These are phyloP conservation scores for Phaffomyces opuntiae DNA, from an alignment of 805 yeast species.

Conservation along the genomic window DNA sequence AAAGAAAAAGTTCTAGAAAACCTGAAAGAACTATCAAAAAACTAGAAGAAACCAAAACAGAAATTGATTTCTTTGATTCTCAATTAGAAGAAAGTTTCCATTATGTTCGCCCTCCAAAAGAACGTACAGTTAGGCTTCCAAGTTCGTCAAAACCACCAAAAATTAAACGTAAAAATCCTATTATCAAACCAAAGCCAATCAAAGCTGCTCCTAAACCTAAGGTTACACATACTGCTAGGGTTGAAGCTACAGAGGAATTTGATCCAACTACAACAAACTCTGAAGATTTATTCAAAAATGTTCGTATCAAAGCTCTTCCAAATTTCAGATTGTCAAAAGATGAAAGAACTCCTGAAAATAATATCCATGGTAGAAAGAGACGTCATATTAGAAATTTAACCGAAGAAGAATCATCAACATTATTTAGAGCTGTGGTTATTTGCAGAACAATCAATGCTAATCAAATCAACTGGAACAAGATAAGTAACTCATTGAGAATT, in stretches of 20 bases:
- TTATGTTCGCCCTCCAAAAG: conserved; percentile 1
- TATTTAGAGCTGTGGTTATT: conserved; percentile 61
- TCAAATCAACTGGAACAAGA: conserved; percentile 57
- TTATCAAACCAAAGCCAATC: not conserved
- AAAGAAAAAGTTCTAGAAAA: not conserved
- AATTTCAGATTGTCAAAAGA: conserved; percentile 1
- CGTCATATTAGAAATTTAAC: conserved; percentile 14
- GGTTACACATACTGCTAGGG: conserved; percentile 2
- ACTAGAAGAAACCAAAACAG: conserved; percentile 15
- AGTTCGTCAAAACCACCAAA: not conserved
- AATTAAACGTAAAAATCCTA: conserved; percentile 1
- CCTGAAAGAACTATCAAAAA: not conserved
- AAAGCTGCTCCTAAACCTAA: not conserved
- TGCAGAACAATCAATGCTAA: conserved; percentile 54
- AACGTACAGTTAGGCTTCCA: not conserved
- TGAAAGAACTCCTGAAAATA: not conserved
- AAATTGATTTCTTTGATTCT: conserved; percentile 22
- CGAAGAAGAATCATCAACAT: conserved; percentile 15
- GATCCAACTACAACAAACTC: conserved; percentile 2
- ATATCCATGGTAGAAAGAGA: conserved; percentile 8
- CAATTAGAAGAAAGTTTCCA: conserved; percentile 17
- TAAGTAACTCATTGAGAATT: conserved; percentile 41
- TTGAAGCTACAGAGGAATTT: conserved; percentile 2
- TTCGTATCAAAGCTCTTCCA: conserved; percentile 4
- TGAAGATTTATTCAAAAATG: conserved; percentile 7